Conservation (phyloP, 768 basidiomycete species). For the Dacryopinax spathularia region DNA sequence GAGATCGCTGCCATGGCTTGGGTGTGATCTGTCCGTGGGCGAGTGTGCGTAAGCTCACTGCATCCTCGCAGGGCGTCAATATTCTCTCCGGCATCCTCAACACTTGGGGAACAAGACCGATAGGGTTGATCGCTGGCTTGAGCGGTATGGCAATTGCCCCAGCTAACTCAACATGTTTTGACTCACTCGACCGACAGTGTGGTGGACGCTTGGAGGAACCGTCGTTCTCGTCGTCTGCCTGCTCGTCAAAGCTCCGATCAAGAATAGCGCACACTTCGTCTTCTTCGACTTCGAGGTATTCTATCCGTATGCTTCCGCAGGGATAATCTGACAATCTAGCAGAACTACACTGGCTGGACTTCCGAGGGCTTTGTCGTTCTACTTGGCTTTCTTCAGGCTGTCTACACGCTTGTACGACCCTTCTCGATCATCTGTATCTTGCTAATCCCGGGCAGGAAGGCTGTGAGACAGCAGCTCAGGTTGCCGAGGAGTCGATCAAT, state of each 20-base stretch:
- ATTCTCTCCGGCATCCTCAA: conserved; percentile 41
- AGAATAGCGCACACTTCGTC: conserved; percentile 40
- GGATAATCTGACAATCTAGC: background rate
- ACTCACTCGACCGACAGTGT: conserved; percentile 24
- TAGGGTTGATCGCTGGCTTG: conserved; percentile 19
- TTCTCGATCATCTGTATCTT: background rate
- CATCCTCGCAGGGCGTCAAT: conserved; percentile 28
- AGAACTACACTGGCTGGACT: conserved; percentile 42
- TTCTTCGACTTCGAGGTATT: conserved; percentile 47
- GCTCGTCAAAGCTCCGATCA: conserved; percentile 41
- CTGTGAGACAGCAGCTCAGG: conserved; percentile 50
- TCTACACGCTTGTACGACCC: conserved; percentile 1
- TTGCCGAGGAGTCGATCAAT: conserved; percentile 44
- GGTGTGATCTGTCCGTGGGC: too few relatives aligned
- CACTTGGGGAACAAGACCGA: conserved; percentile 42
- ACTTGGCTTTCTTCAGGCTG: conserved; percentile 39
- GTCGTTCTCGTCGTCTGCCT: conserved; percentile 42
- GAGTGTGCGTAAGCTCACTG: background rate
- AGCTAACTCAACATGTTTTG: background rate
- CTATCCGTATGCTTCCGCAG: too few relatives aligned
- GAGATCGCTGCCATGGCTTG: conserved; percentile 42
- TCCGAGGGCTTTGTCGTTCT: conserved; percentile 43
- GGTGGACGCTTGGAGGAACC: conserved; percentile 49
- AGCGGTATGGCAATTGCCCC: background rate
- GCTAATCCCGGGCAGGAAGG: conserved; percentile 35